Conservation (phyloP, 805 yeast species). For the Candida coquimbonensis region DNA sequence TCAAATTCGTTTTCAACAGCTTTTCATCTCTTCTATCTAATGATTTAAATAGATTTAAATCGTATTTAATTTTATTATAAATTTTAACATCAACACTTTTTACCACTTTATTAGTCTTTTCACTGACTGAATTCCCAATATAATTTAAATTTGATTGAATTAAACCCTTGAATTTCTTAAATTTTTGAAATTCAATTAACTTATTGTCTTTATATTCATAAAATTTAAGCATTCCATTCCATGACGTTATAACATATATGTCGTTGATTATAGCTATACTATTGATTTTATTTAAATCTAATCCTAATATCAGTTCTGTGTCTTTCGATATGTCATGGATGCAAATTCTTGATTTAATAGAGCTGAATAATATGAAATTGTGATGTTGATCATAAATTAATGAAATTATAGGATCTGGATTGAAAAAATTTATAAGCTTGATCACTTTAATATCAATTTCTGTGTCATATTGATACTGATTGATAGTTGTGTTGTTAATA, state of each 20-base stretch:
- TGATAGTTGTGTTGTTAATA: too few species aligned
- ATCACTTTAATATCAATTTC: slow-evolving; percentile 8
- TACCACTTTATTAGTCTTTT: slow-evolving; percentile 18
- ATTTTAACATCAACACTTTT: slow-evolving; percentile 9
- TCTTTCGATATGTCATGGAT: slow-evolving; percentile 18
- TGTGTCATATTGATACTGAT: slow-evolving; percentile 18
- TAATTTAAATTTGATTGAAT: slow-evolving; percentile 22
- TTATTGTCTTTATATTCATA: slow-evolving; percentile 18
- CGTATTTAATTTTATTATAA: too few species aligned
- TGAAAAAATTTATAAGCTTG: too few species aligned
- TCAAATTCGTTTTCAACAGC: slow-evolving; percentile 18
- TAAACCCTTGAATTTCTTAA: slow-evolving; percentile 21
- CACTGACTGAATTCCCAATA: slow-evolving; percentile 22
- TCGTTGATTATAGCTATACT: slow-evolving; percentile 20
- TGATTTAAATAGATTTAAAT: not conserved
- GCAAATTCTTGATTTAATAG: slow-evolving; percentile 38
- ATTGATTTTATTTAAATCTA: slow-evolving; percentile 29
- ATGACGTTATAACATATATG: slow-evolving; percentile 33
- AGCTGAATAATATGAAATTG: slow-evolving; percentile 34
- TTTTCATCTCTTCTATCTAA: slow-evolving; percentile 19
- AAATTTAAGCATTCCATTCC: slow-evolving; percentile 43
- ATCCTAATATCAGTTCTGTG: slow-evolving; percentile 3
- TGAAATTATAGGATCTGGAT: slow-evolving; percentile 50
- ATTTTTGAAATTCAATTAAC: slow-evolving; percentile 13
- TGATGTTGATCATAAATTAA: slow-evolving; percentile 26